These are phyloP conservation scores for Boletus rubropictus DNA, from an alignment of 768 basidiomycete species.

Conservation along the genomic window DNA sequence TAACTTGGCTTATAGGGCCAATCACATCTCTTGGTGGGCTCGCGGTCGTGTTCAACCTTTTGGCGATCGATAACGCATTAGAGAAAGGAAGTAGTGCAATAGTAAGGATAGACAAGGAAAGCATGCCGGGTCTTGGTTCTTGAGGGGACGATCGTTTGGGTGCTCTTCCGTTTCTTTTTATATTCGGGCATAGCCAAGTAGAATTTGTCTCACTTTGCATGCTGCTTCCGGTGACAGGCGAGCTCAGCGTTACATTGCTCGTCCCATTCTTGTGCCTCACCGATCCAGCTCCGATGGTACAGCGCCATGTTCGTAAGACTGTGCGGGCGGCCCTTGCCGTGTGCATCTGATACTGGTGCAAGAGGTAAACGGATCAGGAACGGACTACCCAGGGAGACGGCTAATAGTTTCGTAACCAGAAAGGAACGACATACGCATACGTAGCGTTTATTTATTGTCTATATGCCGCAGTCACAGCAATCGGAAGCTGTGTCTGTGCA, in stretches of 20 bases:
- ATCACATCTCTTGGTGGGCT: neutral
- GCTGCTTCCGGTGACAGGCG: neutral
- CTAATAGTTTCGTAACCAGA: neutral
- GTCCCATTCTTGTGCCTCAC: neutral
- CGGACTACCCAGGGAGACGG: neutral
- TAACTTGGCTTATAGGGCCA: conserved; percentile 23
- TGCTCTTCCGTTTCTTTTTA: conserved; percentile 1
- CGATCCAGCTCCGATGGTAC: neutral
- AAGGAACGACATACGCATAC: neutral
- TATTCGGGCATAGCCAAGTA: neutral
- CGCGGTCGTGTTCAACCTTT: neutral
- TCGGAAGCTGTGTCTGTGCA: neutral
- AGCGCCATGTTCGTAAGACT: neutral
- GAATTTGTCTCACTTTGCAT: no score
- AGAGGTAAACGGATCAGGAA: neutral
- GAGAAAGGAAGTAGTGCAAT: conserved; percentile 6
- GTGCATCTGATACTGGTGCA: neutral
- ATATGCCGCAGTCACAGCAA: neutral
- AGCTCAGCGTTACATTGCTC: neutral
- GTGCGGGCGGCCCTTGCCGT: neutral
- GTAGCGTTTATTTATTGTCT: neutral
- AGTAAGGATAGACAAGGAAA: conserved; percentile 4
- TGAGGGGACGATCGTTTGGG: neutral
- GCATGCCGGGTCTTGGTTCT: neutral
- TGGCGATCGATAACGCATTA: conserved; percentile 1